phyloP scores from a whole-genome alignment of 495 filamentous ascomycete genomes.

The Aspergillus mulundensis region DNA sequence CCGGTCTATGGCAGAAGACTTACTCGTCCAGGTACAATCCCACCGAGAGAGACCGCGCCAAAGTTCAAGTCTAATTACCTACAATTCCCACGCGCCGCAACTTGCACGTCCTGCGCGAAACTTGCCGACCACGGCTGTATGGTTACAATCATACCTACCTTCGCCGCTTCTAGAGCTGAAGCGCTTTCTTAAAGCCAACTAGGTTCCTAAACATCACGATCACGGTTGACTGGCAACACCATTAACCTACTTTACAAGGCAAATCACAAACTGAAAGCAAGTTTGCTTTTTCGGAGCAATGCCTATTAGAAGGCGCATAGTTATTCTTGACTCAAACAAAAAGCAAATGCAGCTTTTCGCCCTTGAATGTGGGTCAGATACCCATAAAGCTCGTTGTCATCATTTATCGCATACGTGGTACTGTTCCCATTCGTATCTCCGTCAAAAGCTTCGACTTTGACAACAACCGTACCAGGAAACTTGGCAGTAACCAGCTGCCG shows the following conservation, averaged over 20 bases:
- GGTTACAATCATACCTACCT: too few species aligned
- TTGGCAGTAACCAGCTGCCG: conserved; percentile 50
- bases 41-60: conserved; percentile 34
- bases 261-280: too few species aligned
- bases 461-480: conserved; percentile 51
- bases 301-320: too few species aligned
- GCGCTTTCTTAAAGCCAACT: too few species aligned
- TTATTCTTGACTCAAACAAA: conserved; percentile 32
- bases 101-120: too few species aligned
- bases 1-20: neutral
- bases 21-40: conserved; percentile 26
- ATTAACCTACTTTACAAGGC: too few species aligned
- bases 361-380: conserved; percentile 62
- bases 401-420: conserved; percentile 55
- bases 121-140: too few species aligned
- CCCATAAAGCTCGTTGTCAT: conserved; percentile 65
- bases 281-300: too few species aligned
- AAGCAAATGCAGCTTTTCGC: conserved; percentile 63
- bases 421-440: conserved; percentile 56
- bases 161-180: too few species aligned
- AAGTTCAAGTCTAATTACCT: conserved; percentile 26
- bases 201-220: too few species aligned
- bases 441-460: conserved; percentile 61
- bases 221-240: too few species aligned
- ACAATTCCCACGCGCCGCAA: too few species aligned